These are phyloP conservation scores for Coccinonectria pachysandricola DNA, from an alignment of 2,329 filamentous ascomycete species.

Conservation along the genomic window DNA sequence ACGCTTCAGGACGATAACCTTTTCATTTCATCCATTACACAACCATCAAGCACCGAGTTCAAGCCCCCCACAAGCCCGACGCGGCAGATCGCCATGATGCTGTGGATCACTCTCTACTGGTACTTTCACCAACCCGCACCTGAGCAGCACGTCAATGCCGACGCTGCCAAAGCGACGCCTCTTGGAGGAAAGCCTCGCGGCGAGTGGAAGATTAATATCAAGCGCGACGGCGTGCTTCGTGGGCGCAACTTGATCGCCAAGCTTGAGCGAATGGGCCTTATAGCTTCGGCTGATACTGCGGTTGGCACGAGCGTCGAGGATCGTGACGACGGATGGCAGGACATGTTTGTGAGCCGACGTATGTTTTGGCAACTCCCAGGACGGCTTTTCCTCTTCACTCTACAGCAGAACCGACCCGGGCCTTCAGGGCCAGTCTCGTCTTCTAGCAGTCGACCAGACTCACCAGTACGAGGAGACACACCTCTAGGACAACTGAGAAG, in stretches of 20 bases:
- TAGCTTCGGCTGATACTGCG: slow-evolving; percentile 63
- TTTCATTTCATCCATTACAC: slow-evolving; percentile 87
- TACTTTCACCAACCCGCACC: slow-evolving; percentile 88
- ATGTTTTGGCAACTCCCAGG: slow-evolving; percentile 91
- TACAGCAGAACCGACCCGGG: slow-evolving; percentile 45
- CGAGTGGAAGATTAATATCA: slow-evolving; percentile 80
- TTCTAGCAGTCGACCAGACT: slow-evolving; percentile 41
- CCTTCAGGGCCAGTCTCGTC: slow-evolving; percentile 40
- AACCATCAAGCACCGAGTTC: slow-evolving; percentile 69
- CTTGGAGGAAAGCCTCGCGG: slow-evolving; percentile 62
- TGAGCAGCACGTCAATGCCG: slow-evolving; percentile 49
- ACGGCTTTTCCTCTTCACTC: slow-evolving; percentile 77
- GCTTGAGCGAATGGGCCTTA: slow-evolving; percentile 84
- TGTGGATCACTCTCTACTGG: slow-evolving; percentile 92
- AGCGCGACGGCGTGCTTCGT: slow-evolving; percentile 77
- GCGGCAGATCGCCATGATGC: slow-evolving; percentile 88
- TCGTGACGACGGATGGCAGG: slow-evolving; percentile 55
- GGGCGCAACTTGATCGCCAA: slow-evolving; percentile 77
- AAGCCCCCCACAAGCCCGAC: slow-evolving; percentile 72
- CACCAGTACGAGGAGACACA: slow-evolving; percentile 32
- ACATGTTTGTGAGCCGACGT: slow-evolving; percentile 71
- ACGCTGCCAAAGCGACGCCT: slow-evolving; percentile 55
- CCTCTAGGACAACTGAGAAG: slow-evolving; percentile 15
- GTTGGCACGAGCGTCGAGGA: slow-evolving; percentile 58
- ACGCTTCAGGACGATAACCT: slow-evolving; percentile 71